A percentile compares a stretch with the other conserved stretches of the same genome.
phyloP scores from a whole-genome alignment of 1,139 yeast genomes.

The Yamadazyma dushanensis region DNA sequence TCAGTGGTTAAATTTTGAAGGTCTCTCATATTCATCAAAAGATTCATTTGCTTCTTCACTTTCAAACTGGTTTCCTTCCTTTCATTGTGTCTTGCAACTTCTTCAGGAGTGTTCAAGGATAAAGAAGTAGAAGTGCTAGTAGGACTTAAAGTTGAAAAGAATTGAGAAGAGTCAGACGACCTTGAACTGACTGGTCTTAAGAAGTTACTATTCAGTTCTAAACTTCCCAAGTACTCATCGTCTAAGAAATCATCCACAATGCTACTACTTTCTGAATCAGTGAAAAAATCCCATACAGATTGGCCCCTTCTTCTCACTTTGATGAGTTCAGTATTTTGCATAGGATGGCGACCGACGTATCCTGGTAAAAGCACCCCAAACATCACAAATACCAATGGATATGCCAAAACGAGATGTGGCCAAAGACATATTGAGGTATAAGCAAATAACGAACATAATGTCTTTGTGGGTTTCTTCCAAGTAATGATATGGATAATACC shows the following conservation, averaged over 20 bases:
- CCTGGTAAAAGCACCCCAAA: constrained; percentile 70
- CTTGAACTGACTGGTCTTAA: constrained; percentile 19
- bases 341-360: constrained; percentile 69
- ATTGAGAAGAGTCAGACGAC: constrained; percentile 22
- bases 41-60: constrained; percentile 40
- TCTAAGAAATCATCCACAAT: constrained; percentile 38
- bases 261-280: constrained; percentile 42
- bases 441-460: constrained; percentile 50
- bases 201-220: constrained; percentile 14
- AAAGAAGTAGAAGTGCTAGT: constrained; percentile 5
- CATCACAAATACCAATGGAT: constrained; percentile 61
- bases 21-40: constrained; percentile 58
- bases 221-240: constrained; percentile 19
- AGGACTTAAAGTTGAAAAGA: constrained; percentile 10
- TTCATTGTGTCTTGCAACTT: constrained; percentile 14
- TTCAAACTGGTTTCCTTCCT: constrained; percentile 23
- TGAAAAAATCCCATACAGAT: constrained; percentile 51
- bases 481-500: constrained; percentile 54
- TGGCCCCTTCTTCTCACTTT: constrained; percentile 55
- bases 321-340: constrained; percentile 36
- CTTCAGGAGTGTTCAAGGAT: constrained; percentile 14
- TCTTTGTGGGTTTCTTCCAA: constrained; percentile 64
- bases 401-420: constrained; percentile 66
- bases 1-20: constrained; percentile 64
- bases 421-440: constrained; percentile 64